Conservation (phyloP, 202 grass and related monocot genomes). For the Eragrostis tef region DNA sequence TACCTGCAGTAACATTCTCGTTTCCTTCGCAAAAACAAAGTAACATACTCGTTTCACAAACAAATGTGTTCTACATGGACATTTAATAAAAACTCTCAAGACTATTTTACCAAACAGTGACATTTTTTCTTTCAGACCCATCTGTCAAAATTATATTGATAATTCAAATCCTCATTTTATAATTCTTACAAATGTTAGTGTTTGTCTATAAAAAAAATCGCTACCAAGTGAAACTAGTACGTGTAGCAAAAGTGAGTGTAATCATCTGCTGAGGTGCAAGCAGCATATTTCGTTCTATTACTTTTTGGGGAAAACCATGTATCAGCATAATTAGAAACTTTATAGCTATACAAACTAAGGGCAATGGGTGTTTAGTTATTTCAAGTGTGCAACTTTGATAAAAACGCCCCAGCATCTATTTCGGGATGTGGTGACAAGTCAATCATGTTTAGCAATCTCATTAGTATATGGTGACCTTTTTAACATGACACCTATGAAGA, state of each 20-base stretch:
- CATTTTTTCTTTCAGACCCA: not conserved
- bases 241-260: no score
- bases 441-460: not conserved
- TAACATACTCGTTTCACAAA: conserved; percentile 13
- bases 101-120: not conserved
- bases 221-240: not conserved
- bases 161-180: not conserved
- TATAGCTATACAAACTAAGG: not conserved
- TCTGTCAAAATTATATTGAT: not conserved
- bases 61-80: not conserved
- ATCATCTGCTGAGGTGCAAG: no score
- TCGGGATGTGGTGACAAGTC: not conserved
- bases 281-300: no score
- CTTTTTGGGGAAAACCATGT: no score
- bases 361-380: not conserved
- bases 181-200: not conserved
- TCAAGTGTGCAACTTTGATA: not conserved
- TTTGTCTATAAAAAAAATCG: not conserved
- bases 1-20: conserved; percentile 11
- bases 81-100: not conserved
- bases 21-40: conserved; percentile 9
- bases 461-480: not conserved
- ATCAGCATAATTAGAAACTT: not conserved
- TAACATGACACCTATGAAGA: not conserved
- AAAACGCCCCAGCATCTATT: not conserved